These are phyloP conservation scores for Asterochloris erici DNA, from an alignment of 139 green algal species.

Conservation along the genomic window DNA sequence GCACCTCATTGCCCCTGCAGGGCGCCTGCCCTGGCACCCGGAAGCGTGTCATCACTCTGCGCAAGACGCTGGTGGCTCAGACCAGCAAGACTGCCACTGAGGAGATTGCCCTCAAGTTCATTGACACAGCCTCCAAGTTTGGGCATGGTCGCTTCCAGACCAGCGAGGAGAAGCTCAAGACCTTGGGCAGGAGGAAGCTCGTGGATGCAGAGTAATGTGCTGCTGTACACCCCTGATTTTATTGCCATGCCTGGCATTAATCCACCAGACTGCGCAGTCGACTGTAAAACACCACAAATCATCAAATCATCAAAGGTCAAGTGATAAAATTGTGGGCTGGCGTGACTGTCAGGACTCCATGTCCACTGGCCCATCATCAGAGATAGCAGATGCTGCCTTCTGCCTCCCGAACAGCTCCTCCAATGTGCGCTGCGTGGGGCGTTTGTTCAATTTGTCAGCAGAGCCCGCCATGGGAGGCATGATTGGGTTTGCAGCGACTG, in stretches of 20 bases:
- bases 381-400: not conserved
- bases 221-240: not conserved
- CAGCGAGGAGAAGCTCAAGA: constrained; percentile 88
- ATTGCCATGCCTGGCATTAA: not conserved
- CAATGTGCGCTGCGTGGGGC: constrained; percentile 1
- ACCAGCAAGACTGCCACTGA: constrained; percentile 88
- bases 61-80: constrained; percentile 89
- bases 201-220: not conserved
- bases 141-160: constrained; percentile 99
- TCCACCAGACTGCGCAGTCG: not conserved
- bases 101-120: constrained; percentile 93
- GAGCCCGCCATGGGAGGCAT: not conserved
- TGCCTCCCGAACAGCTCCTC: constrained; percentile 9
- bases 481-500: not conserved
- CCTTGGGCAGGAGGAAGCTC: constrained; percentile 63
- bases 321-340: not conserved
- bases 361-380: not conserved
- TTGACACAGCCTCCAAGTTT: constrained; percentile 98
- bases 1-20: constrained; percentile 20
- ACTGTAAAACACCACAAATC: not conserved
- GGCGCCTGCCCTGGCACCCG: constrained; percentile 84
- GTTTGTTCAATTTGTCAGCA: not conserved
- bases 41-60: constrained; percentile 96
- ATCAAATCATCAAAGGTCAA: not conserved
- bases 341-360: not conserved